Conservation (phyloP, 768 basidiomycete species). For the Mycena haematopus region DNA sequence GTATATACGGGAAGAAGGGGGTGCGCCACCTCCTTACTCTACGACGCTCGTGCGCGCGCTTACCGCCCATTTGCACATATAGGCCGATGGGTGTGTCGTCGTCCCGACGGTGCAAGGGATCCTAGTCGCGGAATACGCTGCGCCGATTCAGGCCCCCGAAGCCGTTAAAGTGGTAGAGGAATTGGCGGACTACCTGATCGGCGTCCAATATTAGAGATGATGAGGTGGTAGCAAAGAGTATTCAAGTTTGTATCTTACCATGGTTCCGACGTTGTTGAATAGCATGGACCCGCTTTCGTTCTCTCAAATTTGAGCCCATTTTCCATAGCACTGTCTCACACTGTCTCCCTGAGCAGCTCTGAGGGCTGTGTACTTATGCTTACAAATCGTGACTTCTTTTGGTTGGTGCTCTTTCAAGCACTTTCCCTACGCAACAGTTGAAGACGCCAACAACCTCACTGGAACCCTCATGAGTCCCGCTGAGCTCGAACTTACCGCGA, state of each 20-base stretch:
- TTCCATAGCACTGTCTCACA: no score
- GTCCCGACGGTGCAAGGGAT: constrained; percentile 89
- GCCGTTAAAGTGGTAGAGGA: constrained; percentile 66
- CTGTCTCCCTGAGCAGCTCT: no score
- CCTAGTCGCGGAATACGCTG: constrained; percentile 76
- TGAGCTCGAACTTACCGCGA: constrained; percentile 38
- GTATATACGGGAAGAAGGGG: constrained; percentile 78
- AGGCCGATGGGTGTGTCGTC: constrained; percentile 78
- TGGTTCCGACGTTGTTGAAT: constrained; percentile 7
- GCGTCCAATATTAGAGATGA: constrained; percentile 54
- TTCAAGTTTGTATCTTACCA: constrained; percentile 30
- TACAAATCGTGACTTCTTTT: background rate
- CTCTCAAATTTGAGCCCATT: background rate
- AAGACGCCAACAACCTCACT: background rate
- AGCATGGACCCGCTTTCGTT: background rate
- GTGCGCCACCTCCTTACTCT: constrained; percentile 50
- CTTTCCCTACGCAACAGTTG: background rate
- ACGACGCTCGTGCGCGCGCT: constrained; percentile 5
- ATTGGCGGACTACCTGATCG: constrained; percentile 81
- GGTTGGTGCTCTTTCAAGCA: no score
- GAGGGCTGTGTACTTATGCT: background rate
- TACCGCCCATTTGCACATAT: constrained; percentile 3
- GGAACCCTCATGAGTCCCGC: constrained; percentile 18
- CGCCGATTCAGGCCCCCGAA: constrained; percentile 72
- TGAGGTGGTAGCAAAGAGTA: constrained; percentile 19